Conservation (phyloP, 495 filamentous ascomycete genomes). For the Durotheca rogersii region DNA sequence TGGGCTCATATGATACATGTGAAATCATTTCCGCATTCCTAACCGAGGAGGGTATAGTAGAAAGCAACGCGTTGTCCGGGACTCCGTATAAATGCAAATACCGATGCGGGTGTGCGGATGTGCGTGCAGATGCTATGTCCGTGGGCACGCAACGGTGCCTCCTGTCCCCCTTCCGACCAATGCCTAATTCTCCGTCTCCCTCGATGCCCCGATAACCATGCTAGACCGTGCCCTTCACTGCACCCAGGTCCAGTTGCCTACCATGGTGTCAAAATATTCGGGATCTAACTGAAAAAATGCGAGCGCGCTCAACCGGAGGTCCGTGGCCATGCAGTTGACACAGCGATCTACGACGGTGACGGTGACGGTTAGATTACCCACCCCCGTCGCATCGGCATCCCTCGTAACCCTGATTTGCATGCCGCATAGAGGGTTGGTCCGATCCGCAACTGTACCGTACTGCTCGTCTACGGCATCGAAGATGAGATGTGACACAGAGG, state of each 20-base stretch:
- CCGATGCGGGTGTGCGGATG: no score
- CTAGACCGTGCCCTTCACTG: no score
- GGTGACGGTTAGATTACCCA: conserved; percentile 52
- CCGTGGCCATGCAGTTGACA: conserved; percentile 59
- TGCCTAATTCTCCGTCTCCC: no score
- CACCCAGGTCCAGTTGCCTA: conserved; percentile 69
- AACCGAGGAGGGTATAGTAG: no score
- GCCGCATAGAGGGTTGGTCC: conserved; percentile 71
- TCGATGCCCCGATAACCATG: no score
- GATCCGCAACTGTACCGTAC: conserved; percentile 65
- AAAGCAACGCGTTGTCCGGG: no score
- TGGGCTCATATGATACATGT: no score
- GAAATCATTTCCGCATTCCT: no score
- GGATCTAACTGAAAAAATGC: conserved; percentile 64
- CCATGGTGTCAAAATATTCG: conserved; percentile 57
- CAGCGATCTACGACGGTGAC: conserved; percentile 77
- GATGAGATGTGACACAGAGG: conserved; percentile 64
- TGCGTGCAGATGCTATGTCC: no score
- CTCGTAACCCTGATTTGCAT: conserved; percentile 58
- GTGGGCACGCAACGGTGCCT: no score
- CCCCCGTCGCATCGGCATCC: conserved; percentile 38
- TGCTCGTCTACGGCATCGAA: conserved; percentile 61
- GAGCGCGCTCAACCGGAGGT: conserved; percentile 64
- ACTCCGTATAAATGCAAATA: no score
- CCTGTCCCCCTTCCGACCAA: no score